Conservation (phyloP, 2,329 filamentous ascomycete species). For the Diaporthe sp. region DNA sequence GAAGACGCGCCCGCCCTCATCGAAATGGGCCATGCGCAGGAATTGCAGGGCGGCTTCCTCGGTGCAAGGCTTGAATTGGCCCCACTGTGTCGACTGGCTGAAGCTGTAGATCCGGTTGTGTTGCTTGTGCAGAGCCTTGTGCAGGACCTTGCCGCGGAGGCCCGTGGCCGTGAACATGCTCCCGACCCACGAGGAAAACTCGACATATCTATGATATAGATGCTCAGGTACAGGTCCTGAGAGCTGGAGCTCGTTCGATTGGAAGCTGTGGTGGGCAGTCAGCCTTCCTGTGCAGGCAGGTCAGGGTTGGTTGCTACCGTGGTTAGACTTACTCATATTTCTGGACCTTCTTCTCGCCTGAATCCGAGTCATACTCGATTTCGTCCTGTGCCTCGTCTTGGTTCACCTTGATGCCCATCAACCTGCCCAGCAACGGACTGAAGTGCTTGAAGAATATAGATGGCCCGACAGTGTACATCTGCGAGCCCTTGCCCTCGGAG, state of each 20-base stretch:
- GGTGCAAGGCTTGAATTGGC: conserved; percentile 75
- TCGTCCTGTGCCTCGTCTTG: conserved; percentile 60
- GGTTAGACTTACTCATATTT: conserved; percentile 78
- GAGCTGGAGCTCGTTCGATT: conserved; percentile 92
- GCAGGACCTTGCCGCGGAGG: conserved; percentile 82
- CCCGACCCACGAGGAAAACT: conserved; percentile 91
- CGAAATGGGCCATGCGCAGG: conserved; percentile 87
- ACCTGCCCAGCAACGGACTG: conserved; percentile 87
- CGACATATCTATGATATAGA: conserved; percentile 92
- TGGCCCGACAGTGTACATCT: conserved; percentile 85
- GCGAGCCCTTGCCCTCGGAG: conserved; percentile 77
- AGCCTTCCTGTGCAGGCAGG: conserved; percentile 10
- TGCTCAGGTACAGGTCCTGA: conserved; percentile 83
- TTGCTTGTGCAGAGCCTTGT: conserved; percentile 90
- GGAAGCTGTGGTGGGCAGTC: conserved; percentile 73
- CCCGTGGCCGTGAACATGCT: conserved; percentile 88
- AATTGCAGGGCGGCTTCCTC: conserved; percentile 83
- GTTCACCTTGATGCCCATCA: conserved; percentile 80
- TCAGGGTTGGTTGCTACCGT: background rate
- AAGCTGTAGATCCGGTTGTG: conserved; percentile 92
- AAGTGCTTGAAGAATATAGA: conserved; percentile 85
- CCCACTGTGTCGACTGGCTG: conserved; percentile 81
- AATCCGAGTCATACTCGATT: conserved; percentile 56
- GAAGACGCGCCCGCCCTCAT: conserved; percentile 87
- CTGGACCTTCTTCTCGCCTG: conserved; percentile 68